phyloP scores from a whole-genome alignment of 2,329 filamentous ascomycete species.

The Alternaria alternata region DNA sequence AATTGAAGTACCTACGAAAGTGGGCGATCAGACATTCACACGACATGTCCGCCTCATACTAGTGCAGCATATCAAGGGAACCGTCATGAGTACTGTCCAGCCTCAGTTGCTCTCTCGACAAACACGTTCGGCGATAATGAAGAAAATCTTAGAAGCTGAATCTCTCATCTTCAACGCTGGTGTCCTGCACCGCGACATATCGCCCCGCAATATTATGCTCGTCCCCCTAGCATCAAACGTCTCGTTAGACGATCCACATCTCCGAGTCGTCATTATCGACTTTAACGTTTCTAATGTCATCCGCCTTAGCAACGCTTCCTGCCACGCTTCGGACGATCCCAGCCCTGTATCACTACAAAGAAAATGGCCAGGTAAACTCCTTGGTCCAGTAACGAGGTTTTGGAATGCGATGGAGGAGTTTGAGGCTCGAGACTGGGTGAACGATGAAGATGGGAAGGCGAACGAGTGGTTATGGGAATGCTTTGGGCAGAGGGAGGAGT shows the following conservation, averaged over 20 bases:
- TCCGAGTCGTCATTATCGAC: conserved; percentile 2
- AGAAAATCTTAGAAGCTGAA: conserved; percentile 8
- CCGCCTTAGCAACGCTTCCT: neutral
- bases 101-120: neutral
- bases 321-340: neutral
- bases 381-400: neutral
- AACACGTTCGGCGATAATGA: neutral
- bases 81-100: neutral
- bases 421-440: neutral
- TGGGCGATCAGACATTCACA: neutral
- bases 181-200: conserved; percentile 10
- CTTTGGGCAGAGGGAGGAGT: neutral
- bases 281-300: conserved; percentile 6
- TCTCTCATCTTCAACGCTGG: conserved; percentile 6
- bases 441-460: neutral
- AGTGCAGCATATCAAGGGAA: conserved; percentile 1
- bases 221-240: neutral
- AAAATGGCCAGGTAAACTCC: neutral
- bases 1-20: neutral
- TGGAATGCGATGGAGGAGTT: conserved; percentile 7
- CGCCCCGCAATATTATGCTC: conserved; percentile 19
- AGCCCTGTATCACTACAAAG: neutral
- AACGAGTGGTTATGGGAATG: conserved; percentile 10
- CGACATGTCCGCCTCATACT: conserved; percentile 16
- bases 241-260: neutral